Conservation (phyloP, 2,329 filamentous ascomycete genomes). For the Penicillium brevicompactum region DNA sequence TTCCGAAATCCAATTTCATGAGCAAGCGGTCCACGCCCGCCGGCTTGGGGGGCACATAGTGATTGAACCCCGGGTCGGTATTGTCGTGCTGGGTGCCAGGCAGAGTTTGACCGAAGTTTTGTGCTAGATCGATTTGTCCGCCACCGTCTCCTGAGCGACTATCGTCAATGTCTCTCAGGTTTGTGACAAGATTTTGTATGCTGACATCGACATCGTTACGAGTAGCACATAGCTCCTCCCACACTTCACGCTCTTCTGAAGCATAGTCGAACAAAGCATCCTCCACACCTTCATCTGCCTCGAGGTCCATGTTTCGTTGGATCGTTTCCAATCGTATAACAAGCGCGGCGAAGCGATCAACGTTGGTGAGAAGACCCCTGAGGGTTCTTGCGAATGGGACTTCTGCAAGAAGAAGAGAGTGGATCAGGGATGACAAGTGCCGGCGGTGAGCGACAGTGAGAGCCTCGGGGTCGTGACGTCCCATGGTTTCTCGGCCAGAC, state of each 20-base stretch:
- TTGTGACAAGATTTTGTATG: constrained; percentile 63
- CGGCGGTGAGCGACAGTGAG: constrained; percentile 76
- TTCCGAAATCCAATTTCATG: constrained; percentile 79
- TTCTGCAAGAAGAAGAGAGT: constrained; percentile 48
- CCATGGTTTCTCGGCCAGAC: constrained; percentile 20
- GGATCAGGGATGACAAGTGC: constrained; percentile 69
- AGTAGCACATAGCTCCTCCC: constrained; percentile 64
- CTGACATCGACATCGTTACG: constrained; percentile 66
- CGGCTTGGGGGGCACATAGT: constrained; percentile 70
- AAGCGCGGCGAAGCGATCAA: constrained; percentile 80
- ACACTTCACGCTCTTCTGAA: constrained; percentile 71
- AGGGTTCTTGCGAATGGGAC: constrained; percentile 42
- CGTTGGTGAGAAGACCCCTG: constrained; percentile 49
- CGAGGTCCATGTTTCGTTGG: constrained; percentile 77
- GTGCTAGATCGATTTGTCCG: constrained; percentile 34
- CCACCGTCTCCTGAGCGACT: constrained; percentile 46
- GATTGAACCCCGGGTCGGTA: constrained; percentile 17
- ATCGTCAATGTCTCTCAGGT: constrained; percentile 63
- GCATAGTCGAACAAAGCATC: constrained; percentile 72
- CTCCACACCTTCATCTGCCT: constrained; percentile 78
- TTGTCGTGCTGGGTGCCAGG: constrained; percentile 30
- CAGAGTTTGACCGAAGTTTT: constrained; percentile 31
- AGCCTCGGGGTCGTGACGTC: constrained; percentile 77
- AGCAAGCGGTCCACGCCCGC: constrained; percentile 81
- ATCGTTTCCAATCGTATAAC: constrained; percentile 74